Conservation (phyloP, 306 rosid species). For the Trifolium subterraneum region DNA sequence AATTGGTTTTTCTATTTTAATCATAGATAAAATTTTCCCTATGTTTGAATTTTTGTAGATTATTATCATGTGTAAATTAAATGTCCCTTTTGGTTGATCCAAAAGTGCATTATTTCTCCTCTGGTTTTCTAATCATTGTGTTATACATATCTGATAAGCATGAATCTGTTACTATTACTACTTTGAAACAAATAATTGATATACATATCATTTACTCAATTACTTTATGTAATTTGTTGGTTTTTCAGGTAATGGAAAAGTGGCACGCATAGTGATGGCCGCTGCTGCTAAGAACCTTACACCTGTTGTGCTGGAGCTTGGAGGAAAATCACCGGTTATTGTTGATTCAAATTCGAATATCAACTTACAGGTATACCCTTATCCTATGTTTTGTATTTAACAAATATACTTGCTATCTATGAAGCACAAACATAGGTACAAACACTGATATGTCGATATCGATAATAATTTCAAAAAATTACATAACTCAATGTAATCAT, state of each 20-base stretch:
- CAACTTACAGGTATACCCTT: constrained; percentile 61
- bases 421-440: too few relatives aligned
- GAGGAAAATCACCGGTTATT: constrained; percentile 91
- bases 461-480: too few relatives aligned
- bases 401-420: not conserved
- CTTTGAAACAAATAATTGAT: too few relatives aligned
- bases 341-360: constrained; percentile 76
- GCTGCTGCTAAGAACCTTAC: constrained; percentile 99
- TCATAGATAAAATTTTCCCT: not conserved
- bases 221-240: not conserved
- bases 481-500: too few relatives aligned
- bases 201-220: not conserved
- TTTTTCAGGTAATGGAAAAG: constrained; percentile 74
- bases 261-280: constrained; percentile 89
- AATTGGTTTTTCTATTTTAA: constrained; percentile 24
- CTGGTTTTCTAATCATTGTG: too few relatives aligned
- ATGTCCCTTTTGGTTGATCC: too few relatives aligned
- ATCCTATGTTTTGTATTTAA: constrained; percentile 1
- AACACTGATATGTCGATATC: too few relatives aligned
- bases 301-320: constrained; percentile 95
- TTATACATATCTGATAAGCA: too few relatives aligned
- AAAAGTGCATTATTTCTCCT: not conserved
- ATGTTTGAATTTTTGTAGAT: not conserved
- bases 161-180: too few relatives aligned
- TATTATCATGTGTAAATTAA: too few relatives aligned